phyloP scores from a whole-genome alignment of 495 filamentous ascomycete genomes.

The Filosporella fistucella region DNA sequence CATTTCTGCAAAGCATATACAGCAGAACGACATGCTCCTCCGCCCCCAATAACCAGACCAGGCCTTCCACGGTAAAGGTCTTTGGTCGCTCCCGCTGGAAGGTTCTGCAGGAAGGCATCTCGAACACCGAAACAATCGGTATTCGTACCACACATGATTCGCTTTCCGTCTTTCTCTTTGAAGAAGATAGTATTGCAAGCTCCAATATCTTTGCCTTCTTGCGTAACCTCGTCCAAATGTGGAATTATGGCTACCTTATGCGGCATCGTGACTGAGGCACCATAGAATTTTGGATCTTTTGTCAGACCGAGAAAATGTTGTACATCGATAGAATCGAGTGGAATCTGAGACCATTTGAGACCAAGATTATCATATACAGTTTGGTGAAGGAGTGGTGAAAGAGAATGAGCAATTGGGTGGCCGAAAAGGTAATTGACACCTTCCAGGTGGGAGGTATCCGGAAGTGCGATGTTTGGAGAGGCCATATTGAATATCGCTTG shows the following conservation, averaged over 20 bases:
- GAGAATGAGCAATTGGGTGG: constrained; percentile 67
- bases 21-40: constrained; percentile 62
- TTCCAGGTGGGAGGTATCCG: no score
- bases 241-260: constrained; percentile 82
- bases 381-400: constrained; percentile 85
- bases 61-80: constrained; percentile 17
- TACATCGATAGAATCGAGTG: constrained; percentile 75
- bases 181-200: constrained; percentile 90
- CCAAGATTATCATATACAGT: constrained; percentile 70
- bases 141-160: constrained; percentile 72
- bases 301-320: no score
- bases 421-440: constrained; percentile 77
- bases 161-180: constrained; percentile 26
- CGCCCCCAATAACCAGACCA: constrained; percentile 48
- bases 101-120: constrained; percentile 51
- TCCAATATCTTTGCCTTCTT: constrained; percentile 75
- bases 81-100: constrained; percentile 22
- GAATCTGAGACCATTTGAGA: constrained; percentile 59
- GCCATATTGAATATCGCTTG: no score
- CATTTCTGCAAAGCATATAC: constrained; percentile 64
- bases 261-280: constrained; percentile 88
- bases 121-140: constrained; percentile 94
- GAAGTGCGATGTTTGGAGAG: no score
- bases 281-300: constrained; percentile 79
- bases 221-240: constrained; percentile 67